These are phyloP conservation scores for Orbilia oligospora DNA, from an alignment of 2,329 filamentous ascomycete species.

Conservation along the genomic window DNA sequence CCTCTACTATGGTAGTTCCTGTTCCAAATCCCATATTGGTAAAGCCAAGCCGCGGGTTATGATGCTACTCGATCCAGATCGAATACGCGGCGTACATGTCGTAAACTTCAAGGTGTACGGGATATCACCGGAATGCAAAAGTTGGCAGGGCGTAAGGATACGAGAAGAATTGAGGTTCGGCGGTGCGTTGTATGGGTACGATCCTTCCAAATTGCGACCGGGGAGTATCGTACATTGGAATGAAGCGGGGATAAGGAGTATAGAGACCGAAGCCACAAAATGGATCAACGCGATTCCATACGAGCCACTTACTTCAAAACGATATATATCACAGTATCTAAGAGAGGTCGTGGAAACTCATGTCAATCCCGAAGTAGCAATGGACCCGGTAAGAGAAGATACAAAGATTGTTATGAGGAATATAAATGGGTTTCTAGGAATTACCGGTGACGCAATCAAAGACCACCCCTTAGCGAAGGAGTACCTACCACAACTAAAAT, in stretches of 20 bases:
- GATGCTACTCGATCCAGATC: constrained; percentile 23
- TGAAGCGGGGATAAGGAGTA: background rate
- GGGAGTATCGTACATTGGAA: constrained; percentile 38
- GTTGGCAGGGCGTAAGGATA: constrained; percentile 41
- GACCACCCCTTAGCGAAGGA: background rate
- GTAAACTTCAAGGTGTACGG: constrained; percentile 3
- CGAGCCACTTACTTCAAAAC: background rate
- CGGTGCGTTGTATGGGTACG: constrained; percentile 16
- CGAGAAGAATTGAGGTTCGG: constrained; percentile 15
- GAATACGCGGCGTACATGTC: constrained; percentile 30
- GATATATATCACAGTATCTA: constrained; percentile 11
- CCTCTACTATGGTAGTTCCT: constrained; percentile 15
- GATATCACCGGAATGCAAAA: constrained; percentile 2
- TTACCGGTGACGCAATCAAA: background rate
- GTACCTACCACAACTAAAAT: background rate
- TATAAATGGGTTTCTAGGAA: background rate
- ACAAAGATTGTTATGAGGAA: background rate
- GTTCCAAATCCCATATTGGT: background rate
- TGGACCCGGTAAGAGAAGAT: background rate
- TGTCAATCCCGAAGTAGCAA: constrained; percentile 2
- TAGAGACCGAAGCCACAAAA: constrained; percentile 10
- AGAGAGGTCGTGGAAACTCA: constrained; percentile 20
- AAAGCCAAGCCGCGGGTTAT: background rate
- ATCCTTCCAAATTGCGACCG: background rate
- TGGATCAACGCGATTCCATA: constrained; percentile 29